phyloP scores from a whole-genome alignment of 495 filamentous ascomycete genomes.

The Xylaria scruposa region DNA sequence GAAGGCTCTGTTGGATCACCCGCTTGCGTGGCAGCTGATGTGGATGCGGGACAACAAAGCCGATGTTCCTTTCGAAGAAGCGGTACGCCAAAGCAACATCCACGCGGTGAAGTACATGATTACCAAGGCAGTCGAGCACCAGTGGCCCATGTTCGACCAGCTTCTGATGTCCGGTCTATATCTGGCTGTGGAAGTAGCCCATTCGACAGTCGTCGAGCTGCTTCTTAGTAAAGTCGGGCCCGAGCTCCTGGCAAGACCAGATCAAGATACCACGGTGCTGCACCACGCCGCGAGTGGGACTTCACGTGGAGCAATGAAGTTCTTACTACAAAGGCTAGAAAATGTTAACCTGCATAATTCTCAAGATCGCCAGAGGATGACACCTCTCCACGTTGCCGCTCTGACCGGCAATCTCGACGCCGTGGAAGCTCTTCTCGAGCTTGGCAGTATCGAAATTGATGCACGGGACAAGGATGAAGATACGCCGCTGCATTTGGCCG shows the following conservation, averaged over 20 bases:
- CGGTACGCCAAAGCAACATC: no score
- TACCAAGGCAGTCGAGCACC: not conserved
- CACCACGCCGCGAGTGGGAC: not conserved
- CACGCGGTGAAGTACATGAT: not conserved
- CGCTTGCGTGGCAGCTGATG: no score
- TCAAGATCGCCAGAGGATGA: not conserved
- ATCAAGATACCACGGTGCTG: not conserved
- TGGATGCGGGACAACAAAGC: no score
- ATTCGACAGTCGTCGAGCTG: not conserved
- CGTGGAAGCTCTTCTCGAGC: slow-evolving; percentile 3
- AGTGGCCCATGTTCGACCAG: not conserved
- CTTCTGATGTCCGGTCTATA: not conserved
- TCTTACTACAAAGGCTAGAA: not conserved
- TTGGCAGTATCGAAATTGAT: not conserved
- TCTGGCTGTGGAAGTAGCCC: not conserved
- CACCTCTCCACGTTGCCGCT: slow-evolving; percentile 3
- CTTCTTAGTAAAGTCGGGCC: not conserved
- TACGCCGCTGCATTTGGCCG: not conserved
- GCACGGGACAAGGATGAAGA: slow-evolving; percentile 2
- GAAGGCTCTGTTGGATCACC: no score
- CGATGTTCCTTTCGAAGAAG: no score
- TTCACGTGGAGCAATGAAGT: slow-evolving; percentile 10
- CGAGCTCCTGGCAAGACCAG: not conserved
- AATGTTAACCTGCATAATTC: not conserved
- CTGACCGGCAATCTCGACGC: not conserved